These are phyloP conservation scores for Penicillium cataractarum DNA, from an alignment of 495 filamentous ascomycete genomes.

Conservation along the genomic window DNA sequence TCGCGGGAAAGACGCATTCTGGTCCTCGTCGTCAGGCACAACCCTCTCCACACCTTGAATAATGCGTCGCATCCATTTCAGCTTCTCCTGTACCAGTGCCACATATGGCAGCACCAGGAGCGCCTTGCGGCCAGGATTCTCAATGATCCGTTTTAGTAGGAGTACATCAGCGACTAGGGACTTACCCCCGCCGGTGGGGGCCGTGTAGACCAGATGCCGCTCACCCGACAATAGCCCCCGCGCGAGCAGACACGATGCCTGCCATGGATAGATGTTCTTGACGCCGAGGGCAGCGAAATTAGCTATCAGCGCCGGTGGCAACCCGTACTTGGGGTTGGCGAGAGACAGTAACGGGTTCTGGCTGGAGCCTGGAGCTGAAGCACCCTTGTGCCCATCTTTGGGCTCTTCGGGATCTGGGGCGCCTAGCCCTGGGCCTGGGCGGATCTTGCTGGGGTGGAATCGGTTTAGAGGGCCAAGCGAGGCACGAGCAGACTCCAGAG, in stretches of 20 bases:
- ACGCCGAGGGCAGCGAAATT: slow-evolving; percentile 71
- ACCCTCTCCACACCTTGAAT: slow-evolving; percentile 63
- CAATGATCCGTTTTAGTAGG: slow-evolving; percentile 72
- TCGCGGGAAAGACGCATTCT: slow-evolving; percentile 21
- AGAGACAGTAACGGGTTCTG: slow-evolving; percentile 65
- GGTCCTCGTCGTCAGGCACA: slow-evolving; percentile 31
- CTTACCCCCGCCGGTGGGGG: slow-evolving; percentile 85
- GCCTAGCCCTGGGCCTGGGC: slow-evolving; percentile 31
- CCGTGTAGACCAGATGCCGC: slow-evolving; percentile 77
- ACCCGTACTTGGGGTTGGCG: slow-evolving; percentile 64
- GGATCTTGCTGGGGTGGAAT: slow-evolving; percentile 45
- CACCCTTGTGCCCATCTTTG: slow-evolving; percentile 36
- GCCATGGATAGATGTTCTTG: slow-evolving; percentile 76
- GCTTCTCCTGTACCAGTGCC: slow-evolving; percentile 81
- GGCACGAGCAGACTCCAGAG: slow-evolving; percentile 31
- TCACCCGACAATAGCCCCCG: slow-evolving; percentile 67
- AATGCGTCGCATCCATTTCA: slow-evolving; percentile 73
- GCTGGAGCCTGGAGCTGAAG: slow-evolving; percentile 51
- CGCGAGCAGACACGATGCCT: slow-evolving; percentile 74
- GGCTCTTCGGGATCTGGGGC: slow-evolving; percentile 44
- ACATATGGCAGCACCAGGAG: slow-evolving; percentile 82
- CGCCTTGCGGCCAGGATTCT: slow-evolving; percentile 67
- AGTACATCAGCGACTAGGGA: slow-evolving; percentile 77
- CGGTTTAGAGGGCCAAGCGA: slow-evolving; percentile 33
- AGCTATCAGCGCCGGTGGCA: slow-evolving; percentile 60